phyloP scores from a whole-genome alignment of 192 early-diverging fungal genomes.

The Linnemannia zychae region DNA sequence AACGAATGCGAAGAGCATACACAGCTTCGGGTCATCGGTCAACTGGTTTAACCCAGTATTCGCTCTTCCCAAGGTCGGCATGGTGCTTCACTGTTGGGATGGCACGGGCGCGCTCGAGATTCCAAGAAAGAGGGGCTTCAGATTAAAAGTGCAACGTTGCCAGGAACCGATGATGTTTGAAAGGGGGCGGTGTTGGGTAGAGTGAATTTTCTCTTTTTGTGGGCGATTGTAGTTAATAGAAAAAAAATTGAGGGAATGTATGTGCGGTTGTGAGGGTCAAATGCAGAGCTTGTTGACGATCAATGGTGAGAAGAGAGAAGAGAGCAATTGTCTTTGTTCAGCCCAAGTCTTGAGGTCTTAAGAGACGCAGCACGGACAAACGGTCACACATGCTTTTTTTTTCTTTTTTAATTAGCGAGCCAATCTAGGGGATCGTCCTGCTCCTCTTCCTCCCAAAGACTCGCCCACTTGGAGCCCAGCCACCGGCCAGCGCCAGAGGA shows the following conservation, averaged over 20 bases:
- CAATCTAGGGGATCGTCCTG: not conserved
- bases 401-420: not conserved
- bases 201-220: not conserved
- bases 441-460: not conserved
- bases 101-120: not conserved
- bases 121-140: not conserved
- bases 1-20: not conserved
- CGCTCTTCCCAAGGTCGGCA: not conserved
- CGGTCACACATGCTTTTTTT: conserved; percentile 12
- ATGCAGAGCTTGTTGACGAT: too few species aligned
- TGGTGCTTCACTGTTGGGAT: not conserved
- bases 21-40: not conserved
- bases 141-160: not conserved
- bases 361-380: not conserved
- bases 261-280: too few species aligned
- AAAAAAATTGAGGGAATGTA: not conserved
- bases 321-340: too few species aligned
- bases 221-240: not conserved
- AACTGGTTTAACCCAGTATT: not conserved
- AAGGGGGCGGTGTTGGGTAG: not conserved
- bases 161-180: not conserved
- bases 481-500: not conserved
- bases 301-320: too few species aligned
- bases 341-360: not conserved
- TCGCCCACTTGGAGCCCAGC: not conserved